Conservation (phyloP, 1,284 basidiomycete genomes). For the Apiotrichum brassicae region DNA sequence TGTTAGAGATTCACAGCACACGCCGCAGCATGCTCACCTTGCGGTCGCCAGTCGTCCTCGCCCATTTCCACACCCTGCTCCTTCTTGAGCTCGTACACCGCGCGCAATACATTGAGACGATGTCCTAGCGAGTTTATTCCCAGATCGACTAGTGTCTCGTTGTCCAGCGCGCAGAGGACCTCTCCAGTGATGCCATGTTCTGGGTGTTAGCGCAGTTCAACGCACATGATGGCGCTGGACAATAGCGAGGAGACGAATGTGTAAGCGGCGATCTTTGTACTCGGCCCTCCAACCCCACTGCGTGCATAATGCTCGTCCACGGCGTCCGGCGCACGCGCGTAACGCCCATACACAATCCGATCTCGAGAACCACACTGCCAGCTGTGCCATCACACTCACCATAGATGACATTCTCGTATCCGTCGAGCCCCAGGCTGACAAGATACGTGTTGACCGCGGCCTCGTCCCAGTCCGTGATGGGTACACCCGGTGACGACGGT, state of each 20-base stretch:
- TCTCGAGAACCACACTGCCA: background rate
- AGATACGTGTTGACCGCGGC: conserved; percentile 70
- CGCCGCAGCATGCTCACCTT: conserved; percentile 58
- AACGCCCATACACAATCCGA: background rate
- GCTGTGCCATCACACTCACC: conserved; percentile 31
- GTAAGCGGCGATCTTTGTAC: too few species aligned
- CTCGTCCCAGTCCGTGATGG: conserved; percentile 68
- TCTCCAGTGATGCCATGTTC: conserved; percentile 88
- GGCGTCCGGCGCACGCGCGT: background rate
- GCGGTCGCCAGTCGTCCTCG: conserved; percentile 79
- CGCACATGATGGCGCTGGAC: too few species aligned
- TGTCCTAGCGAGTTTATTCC: conserved; percentile 81
- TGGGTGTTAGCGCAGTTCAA: conserved; percentile 47
- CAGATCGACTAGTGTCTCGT: conserved; percentile 72
- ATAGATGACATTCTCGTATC: conserved; percentile 59
- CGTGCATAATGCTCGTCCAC: too few species aligned
- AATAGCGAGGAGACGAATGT: too few species aligned
- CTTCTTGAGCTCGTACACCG: conserved; percentile 81
- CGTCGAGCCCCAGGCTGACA: conserved; percentile 63
- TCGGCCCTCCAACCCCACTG: too few species aligned
- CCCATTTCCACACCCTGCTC: conserved; percentile 75
- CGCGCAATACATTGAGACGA: conserved; percentile 77
- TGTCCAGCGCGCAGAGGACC: conserved; percentile 71
- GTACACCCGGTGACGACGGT: conserved; percentile 18
- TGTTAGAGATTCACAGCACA: too few species aligned